A percentile compares a stretch with the other conserved stretches of the same genome.
These are phyloP conservation scores for Solanum piurae DNA, from an alignment of 257 asterid genomes.

Conservation along the genomic window DNA sequence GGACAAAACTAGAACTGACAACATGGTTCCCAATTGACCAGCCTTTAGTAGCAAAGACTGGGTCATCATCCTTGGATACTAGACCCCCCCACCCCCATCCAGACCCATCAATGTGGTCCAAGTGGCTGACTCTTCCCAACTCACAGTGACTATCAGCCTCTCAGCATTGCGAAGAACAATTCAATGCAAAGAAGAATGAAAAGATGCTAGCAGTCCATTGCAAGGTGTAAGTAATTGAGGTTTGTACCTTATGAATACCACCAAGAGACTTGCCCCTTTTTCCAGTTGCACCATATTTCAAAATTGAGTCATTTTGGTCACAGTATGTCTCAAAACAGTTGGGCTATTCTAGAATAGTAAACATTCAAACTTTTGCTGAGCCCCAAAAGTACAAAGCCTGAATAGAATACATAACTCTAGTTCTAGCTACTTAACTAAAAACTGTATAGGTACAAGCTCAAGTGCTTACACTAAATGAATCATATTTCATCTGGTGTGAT, in stretches of 20 bases:
- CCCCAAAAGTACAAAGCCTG: not conserved
- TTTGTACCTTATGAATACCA: not conserved
- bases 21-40: not conserved
- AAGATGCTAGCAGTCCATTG: not conserved
- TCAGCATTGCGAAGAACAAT: not conserved
- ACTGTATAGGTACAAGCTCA: not conserved
- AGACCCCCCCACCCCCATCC: not conserved
- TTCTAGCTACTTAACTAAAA: not conserved
- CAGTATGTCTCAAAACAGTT: not conserved
- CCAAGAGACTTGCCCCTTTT: not conserved
- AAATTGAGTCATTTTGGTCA: not conserved
- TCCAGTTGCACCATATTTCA: not conserved
- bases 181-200: not conserved
- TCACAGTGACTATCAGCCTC: not conserved
- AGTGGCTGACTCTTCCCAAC: not conserved
- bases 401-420: not conserved
- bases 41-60: not conserved
- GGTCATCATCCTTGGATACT: not conserved
- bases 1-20: not conserved
- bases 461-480: slow-evolving; percentile 63
- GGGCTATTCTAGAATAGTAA: not conserved
- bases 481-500: slow-evolving; percentile 44
- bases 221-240: not conserved
- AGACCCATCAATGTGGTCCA: not conserved
- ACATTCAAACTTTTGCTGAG: not conserved